A percentile compares a stretch with the other conserved stretches of the same genome.
Evolutionary conservation across 139 green algal genomes (phyloP).

Genomic region (Haematococcus sp.): DNA sequence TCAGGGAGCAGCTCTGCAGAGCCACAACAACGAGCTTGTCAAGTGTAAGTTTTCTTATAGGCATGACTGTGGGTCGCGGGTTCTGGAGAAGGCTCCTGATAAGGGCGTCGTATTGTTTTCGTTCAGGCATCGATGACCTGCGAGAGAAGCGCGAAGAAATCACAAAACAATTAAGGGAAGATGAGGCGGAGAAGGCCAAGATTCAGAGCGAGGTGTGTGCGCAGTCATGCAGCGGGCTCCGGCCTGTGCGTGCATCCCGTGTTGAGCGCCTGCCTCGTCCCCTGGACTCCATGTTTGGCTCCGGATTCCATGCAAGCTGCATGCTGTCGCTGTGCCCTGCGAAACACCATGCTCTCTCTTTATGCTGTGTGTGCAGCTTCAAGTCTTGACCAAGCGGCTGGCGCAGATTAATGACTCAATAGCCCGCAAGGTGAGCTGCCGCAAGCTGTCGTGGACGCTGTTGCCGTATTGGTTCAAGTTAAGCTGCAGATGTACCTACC

Average conservation of each 20-base stretch:
- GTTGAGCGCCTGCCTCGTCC: not conserved
- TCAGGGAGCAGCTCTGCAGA: slow-evolving; percentile 60
- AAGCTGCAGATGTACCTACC: no score
- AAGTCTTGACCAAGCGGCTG: slow-evolving; percentile 68
- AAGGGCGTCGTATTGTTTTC: not conserved
- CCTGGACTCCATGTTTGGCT: not conserved
- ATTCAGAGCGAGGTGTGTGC: slow-evolving; percentile 56
- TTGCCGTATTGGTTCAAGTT: no score
- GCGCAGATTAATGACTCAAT: slow-evolving; percentile 69
- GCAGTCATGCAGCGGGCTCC: not conserved
- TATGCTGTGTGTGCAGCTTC: slow-evolving; percentile 17
- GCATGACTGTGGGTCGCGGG: not conserved
- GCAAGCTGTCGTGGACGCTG: not conserved
- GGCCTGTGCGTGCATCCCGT: not conserved
- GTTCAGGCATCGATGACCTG: slow-evolving; percentile 79
- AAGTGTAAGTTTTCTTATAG: slow-evolving; percentile 47
- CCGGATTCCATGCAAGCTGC: not conserved
- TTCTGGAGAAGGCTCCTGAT: not conserved
- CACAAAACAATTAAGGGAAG: slow-evolving; percentile 56
- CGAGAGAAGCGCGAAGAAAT: slow-evolving; percentile 71
- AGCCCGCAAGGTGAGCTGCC: slow-evolving; percentile 18
- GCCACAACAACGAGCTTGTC: slow-evolving; percentile 73
- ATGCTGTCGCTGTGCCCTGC: no score
- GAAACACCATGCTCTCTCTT: not conserved
- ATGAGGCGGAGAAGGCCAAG: slow-evolving; percentile 67